Evolutionary conservation across 2,329 filamentous ascomycete species (phyloP).

Genomic region (Teratosphaeria pseudoeucalypti): DNA sequence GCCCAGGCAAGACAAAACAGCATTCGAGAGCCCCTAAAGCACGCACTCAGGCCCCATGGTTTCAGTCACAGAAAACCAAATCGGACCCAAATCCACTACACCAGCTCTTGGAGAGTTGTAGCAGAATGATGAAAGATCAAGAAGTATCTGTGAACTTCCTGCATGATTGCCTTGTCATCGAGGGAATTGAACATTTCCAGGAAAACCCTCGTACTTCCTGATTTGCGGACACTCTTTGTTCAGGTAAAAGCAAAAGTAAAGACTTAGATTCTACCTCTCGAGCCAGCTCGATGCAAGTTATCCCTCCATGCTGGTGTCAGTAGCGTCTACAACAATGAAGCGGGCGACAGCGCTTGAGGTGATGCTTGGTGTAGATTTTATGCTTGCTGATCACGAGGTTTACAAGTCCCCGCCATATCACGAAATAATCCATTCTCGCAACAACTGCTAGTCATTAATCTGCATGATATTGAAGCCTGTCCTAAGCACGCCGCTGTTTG

Average conservation of each 20-base stretch:
- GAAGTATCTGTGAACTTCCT: slow-evolving; percentile 32
- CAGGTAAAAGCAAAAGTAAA: not conserved
- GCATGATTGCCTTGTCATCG: slow-evolving; percentile 21
- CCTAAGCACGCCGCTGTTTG: not conserved
- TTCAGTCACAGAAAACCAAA: too few species aligned
- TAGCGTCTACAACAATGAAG: too few species aligned
- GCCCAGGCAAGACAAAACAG: too few species aligned
- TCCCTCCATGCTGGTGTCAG: too few species aligned
- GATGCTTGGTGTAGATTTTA: too few species aligned
- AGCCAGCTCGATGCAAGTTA: not conserved
- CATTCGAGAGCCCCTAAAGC: too few species aligned
- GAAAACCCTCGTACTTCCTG: not conserved
- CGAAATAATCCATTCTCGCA: too few species aligned
- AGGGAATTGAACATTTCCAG: not conserved
- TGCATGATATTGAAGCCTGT: not conserved
- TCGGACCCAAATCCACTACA: too few species aligned
- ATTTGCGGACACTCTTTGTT: not conserved
- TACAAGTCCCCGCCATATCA: too few species aligned
- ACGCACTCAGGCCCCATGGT: too few species aligned
- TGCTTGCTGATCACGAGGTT: too few species aligned
- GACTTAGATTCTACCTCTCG: not conserved
- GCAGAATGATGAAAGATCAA: slow-evolving; percentile 29
- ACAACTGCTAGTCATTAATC: not conserved
- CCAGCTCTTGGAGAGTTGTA: slow-evolving; percentile 32
- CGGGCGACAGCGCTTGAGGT: too few species aligned